These are phyloP conservation scores for Theileria parva DNA, from an alignment of 169 alveolate species.

Conservation along the genomic window DNA sequence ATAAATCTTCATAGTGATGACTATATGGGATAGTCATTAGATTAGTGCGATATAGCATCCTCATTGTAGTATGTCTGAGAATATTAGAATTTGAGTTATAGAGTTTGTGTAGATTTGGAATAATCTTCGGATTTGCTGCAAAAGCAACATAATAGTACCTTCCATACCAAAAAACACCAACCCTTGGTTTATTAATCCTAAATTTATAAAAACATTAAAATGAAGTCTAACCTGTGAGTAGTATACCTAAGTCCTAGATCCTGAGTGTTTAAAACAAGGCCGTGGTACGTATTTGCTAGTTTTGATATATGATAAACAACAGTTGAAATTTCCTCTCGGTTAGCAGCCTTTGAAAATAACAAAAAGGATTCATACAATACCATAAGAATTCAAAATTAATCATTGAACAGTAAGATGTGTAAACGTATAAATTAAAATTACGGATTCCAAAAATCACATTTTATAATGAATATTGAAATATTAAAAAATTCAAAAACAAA, in stretches of 20 bases:
- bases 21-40: constrained; percentile 75
- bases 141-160: constrained; percentile 76
- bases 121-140: constrained; percentile 73
- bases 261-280: constrained; percentile 63
- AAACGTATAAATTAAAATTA: background rate
- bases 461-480: too few relatives aligned
- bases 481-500: too few relatives aligned
- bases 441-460: background rate
- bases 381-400: constrained; percentile 12
- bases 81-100: constrained; percentile 72
- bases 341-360: constrained; percentile 45
- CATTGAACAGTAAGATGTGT: background rate
- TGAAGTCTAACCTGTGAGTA: constrained; percentile 52
- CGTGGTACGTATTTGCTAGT: constrained; percentile 58
- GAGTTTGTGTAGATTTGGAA: constrained; percentile 73
- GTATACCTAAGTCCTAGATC: constrained; percentile 67
- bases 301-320: constrained; percentile 51
- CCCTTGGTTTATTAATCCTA: constrained; percentile 75
- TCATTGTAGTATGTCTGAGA: constrained; percentile 70
- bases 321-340: constrained; percentile 42
- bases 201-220: background rate
- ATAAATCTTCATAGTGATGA: constrained; percentile 66
- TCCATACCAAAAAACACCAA: constrained; percentile 78
- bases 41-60: constrained; percentile 77
- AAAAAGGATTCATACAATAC: constrained; percentile 66